Conservation (phyloP, 345 rosid species). For the Hibiscus syriacus region DNA sequence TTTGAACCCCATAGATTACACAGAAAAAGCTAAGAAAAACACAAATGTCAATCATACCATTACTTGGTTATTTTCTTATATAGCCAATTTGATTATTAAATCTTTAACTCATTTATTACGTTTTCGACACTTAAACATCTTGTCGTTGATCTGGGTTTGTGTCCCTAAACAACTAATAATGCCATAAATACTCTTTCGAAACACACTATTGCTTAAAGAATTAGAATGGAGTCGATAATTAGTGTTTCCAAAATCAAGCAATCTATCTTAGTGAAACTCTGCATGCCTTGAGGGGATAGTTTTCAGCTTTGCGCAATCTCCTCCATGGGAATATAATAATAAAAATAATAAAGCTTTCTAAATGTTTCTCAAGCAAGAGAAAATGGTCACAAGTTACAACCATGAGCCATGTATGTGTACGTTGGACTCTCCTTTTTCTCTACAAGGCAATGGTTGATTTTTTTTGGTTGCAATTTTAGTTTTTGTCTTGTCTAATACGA, state of each 20-base stretch:
- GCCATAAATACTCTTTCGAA: too few relatives aligned
- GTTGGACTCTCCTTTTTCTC: not conserved
- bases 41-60: not conserved
- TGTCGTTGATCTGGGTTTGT: too few relatives aligned
- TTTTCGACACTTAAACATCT: too few relatives aligned
- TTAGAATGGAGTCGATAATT: too few relatives aligned
- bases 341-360: not conserved
- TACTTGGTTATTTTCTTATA: not conserved
- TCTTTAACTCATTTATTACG: too few relatives aligned
- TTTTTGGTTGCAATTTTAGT: not conserved
- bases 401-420: not conserved
- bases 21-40: not conserved
- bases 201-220: too few relatives aligned
- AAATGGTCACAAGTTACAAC: not conserved
- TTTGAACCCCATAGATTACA: not conserved
- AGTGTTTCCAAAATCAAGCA: slow-evolving; percentile 9
- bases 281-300: not conserved
- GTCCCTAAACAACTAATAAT: too few relatives aligned
- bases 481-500: not conserved
- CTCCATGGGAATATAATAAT: not conserved
- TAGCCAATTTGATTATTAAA: not conserved
- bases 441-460: not conserved
- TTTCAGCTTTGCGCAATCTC: slow-evolving; percentile 25
- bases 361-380: slow-evolving; percentile 17
- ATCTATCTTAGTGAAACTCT: not conserved